Base-by-base conservation (phyloP, 1,284 basidiomycete species). In the Moesziomyces sp. region DNA sequence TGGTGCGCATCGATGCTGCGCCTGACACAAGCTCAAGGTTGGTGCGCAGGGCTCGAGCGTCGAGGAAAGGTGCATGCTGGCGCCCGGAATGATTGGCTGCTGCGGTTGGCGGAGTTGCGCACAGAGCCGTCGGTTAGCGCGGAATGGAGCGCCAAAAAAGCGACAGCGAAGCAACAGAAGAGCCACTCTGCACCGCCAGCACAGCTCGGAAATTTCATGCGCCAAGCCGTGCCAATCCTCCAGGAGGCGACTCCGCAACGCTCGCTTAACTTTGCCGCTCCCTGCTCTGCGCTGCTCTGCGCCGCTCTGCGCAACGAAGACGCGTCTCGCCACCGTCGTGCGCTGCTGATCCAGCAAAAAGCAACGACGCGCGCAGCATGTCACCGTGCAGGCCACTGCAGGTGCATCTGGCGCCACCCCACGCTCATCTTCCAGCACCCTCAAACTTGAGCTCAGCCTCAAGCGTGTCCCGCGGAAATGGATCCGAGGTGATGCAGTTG, bases 41-140 rank as follows among this genome's bases (percentile, higher is more conserved):
- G 38, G 38, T 40, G 38, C 38, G 38, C 38, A 40, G 18, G 38
- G 38, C 38, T 40, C 38, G 38, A 18, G 38, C 38, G 18, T 40
- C 16, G 38, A 40, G 8, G 16, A 4, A 33, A 3, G 16, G 38
- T 14, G 38, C 38, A 6, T 40, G 38, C 38, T 40, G 38, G 38
- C 38, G 16, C 18, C 6, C 18, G 14, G 16, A 18, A 18, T 40
- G 6, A 18, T n/a, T 40, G 38, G 38, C 18, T 35, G 11, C 30
- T 33, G 30, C 30, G 30, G n/a, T 38, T 38, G 53, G 46, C 53
- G 53, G 33, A 11, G 24, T 26, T 43, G 24, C 43, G 40, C 10
- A 26, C 30, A 56, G 50, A 56, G 50, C 49, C 28, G 58, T 67
- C 64, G 58, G 49, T 60, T 57, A 60, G 50, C 53, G 64, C 57